These are phyloP conservation scores for Endotrypanum monterogeii DNA, from an alignment of 208 protist genomes.

Conservation along the genomic window DNA sequence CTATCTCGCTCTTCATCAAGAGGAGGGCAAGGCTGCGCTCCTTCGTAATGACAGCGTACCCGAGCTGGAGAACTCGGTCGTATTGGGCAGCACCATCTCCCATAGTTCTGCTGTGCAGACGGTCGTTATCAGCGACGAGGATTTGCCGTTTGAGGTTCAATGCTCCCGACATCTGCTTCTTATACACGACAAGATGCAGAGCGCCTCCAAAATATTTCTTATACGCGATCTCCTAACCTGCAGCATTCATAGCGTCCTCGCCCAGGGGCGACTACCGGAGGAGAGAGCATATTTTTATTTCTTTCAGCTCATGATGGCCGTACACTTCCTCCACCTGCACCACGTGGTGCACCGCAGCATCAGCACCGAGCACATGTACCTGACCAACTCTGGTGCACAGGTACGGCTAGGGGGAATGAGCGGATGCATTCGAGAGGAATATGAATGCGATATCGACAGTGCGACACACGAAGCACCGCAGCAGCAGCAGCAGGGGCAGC, in stretches of 20 bases:
- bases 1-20: slow-evolving; percentile 10
- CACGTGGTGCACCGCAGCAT: slow-evolving; percentile 37
- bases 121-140: slow-evolving; percentile 18
- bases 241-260: slow-evolving; percentile 61
- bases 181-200: slow-evolving; percentile 43
- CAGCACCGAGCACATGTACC: slow-evolving; percentile 48
- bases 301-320: slow-evolving; percentile 79
- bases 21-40: neutral
- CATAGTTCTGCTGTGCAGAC: slow-evolving; percentile 11
- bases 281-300: slow-evolving; percentile 77
- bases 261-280: slow-evolving; percentile 56
- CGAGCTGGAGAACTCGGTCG: slow-evolving; percentile 22
- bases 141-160: slow-evolving; percentile 24
- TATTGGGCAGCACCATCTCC: slow-evolving; percentile 7
- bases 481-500: neutral
- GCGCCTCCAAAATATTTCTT: slow-evolving; percentile 32
- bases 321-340: slow-evolving; percentile 74
- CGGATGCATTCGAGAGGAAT: slow-evolving; percentile 53
- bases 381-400: slow-evolving; percentile 80
- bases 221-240: slow-evolving; percentile 45
- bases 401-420: slow-evolving; percentile 76
- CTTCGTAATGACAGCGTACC: slow-evolving; percentile 1
- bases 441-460: neutral
- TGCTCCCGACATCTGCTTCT: slow-evolving; percentile 32
- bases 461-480: slow-evolving; percentile 1